Evolutionary conservation across 108 stramenopile genomes (phyloP).

Genomic region (Cyclotella atomus): DNA sequence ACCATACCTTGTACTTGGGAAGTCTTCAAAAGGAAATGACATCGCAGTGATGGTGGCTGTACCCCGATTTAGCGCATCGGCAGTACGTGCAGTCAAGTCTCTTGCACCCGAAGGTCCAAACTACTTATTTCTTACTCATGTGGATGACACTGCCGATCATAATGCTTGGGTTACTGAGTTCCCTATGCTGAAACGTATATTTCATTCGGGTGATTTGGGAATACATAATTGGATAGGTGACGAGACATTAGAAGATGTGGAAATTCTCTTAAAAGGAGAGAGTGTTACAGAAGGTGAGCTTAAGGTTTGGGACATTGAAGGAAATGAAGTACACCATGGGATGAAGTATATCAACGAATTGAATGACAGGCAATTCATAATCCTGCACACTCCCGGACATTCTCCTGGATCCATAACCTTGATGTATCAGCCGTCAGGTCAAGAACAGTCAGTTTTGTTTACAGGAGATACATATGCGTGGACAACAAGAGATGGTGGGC

Average conservation of each 20-base stretch:
- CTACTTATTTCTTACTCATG: constrained; percentile 69
- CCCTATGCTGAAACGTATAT: constrained; percentile 64
- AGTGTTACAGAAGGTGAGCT: not conserved
- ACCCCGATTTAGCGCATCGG: constrained; percentile 48
- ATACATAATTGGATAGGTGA: constrained; percentile 75
- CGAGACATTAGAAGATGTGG: constrained; percentile 59
- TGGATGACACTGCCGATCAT: constrained; percentile 83
- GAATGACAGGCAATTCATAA: constrained; percentile 31
- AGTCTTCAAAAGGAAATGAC: constrained; percentile 7
- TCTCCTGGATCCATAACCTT: constrained; percentile 70
- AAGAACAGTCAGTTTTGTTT: constrained; percentile 53
- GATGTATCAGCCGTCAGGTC: constrained; percentile 30
- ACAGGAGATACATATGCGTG: constrained; percentile 71
- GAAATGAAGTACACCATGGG: not conserved
- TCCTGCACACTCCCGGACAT: constrained; percentile 79
- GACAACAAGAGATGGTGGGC: constrained; percentile 58
- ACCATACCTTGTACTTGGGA: constrained; percentile 56
- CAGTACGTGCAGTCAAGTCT: constrained; percentile 48
- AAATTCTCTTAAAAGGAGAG: constrained; percentile 55
- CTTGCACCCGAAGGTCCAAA: constrained; percentile 47
- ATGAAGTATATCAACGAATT: not conserved
- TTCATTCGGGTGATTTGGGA: constrained; percentile 71
- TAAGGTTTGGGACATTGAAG: constrained; percentile 47
- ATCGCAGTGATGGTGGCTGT: constrained; percentile 70
- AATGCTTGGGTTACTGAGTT: constrained; percentile 59